Base-by-base conservation (phyloP, 2,329 filamentous ascomycete genomes). In the Cytospora chrysosperma region DNA sequence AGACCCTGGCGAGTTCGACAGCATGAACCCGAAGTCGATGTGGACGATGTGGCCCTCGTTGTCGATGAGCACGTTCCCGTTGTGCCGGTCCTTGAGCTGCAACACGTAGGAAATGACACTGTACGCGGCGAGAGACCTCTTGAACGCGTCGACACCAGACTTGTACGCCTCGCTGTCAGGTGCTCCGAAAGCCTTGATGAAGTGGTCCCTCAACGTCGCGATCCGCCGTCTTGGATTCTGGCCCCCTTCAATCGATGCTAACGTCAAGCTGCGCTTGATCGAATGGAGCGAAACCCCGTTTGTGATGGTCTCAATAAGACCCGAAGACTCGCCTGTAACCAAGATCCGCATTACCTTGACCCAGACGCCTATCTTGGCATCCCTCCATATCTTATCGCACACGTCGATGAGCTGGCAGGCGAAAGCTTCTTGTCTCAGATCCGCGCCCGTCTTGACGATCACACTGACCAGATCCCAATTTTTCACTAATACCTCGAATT, bases 21-120 rank as follows among this genome's bases (percentile, higher is more conserved):
- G 81, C 90, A 95, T 94, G 74, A 95, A 95, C 61, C 91, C 91
- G 75, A 95, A 95, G 75, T 95, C 91, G 66, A 95, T 95, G 73
- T 95, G 91, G 65, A 95, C 88, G 62, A 94, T 93, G 72, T 95
- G 91, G 12, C 91, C 91, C 74, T 92, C 88, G 70, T 90, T 92
- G 75, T 94, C 91, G 70, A 95, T 90, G 65, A 95, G 82, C 17
- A 95, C 89, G 71, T 95, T 95, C 61, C 91, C 91, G 72, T 95
- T 95, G 74, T 95, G 91, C 15, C 91, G 84, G 72, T 95, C 91
- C 74, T 95, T 95, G 65, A 95, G 85, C 75, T 95, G 91, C 60
- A 95, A 80, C 56, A 95, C 81, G 72, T 95, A 95, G 63, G 88
- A 91, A 66, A 95, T 92, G 68, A 94, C 88, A 76, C 90, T 93